Evolutionary conservation across 2,329 filamentous ascomycete genomes (phyloP), one percentile per base, ranked within the genome.

Genomic region (Penicillium brasilianum): DNA sequence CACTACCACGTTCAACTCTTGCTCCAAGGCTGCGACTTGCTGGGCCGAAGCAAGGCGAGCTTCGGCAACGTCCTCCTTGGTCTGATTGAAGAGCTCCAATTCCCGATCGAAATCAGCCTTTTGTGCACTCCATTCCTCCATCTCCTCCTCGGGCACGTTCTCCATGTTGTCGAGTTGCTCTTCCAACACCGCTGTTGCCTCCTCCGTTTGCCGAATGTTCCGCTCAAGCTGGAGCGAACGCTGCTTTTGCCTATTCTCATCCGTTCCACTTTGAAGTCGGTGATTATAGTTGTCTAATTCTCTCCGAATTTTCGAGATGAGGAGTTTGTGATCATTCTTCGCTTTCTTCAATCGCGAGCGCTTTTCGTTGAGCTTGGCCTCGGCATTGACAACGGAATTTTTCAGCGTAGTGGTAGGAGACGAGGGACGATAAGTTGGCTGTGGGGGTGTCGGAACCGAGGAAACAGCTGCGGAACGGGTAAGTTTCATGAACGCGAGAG

Each of bases 361-460:
- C 58, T 83, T 82, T 63, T 89, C 87, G 62, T 83, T 83, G 28
- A 88, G 75, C 69, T 87, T 87, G 55, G 82, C 79, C 70, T 89
- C 86, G 41, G 85, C 85, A 41, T 86, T 85, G 63, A 83, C 78
- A 57, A 89, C 87, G 8, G 87, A 88, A 61, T 88, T 88, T 72
- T 84, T 87, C 54, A 89, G 77, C 1, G 87, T 89, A 16, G 87
- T 88, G 14, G 83, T 85, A 16, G 87, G 87, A 25, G 87, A 89
- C 41, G 86, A 86, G 49, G 87, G 87, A 46, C 86, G 83, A 58
- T 88, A 81, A 32, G 84, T 81, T 63, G 85, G 84, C 62, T 86
- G 85, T 52, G 83, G 80, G 46, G 84, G 79, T 28, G 84, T 79
- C 18, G 80, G 74, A 28, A 80, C 73, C 55, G 77, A 73, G 58